Percentiles rank a stretch among this genome's conserved stretches.
These are phyloP conservation scores for Silene uniflora DNA, from an alignment of 148 eudicot genomes.

Conservation along the genomic window DNA sequence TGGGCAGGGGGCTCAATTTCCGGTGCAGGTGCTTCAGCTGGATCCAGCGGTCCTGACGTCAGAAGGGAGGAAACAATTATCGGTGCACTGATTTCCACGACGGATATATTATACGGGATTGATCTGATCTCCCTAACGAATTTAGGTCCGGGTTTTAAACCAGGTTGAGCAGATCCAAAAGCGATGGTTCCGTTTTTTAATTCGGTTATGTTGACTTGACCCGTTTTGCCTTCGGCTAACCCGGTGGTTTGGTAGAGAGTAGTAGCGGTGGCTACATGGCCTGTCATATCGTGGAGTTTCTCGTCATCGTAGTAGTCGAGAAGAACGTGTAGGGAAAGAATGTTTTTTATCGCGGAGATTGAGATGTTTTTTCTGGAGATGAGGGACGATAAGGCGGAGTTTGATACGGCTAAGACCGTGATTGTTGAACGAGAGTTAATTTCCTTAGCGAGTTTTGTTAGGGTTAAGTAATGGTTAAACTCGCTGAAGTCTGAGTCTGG, in stretches of 20 bases:
- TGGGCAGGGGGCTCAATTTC: slow-evolving; percentile 35
- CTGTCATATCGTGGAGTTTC: slow-evolving; percentile 46
- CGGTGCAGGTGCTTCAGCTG: slow-evolving; percentile 31
- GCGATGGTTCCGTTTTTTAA: slow-evolving; percentile 44
- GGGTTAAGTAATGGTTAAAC: slow-evolving; percentile 49
- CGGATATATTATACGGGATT: slow-evolving; percentile 49
- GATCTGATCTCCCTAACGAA: slow-evolving; percentile 41
- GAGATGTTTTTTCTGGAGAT: slow-evolving; percentile 35
- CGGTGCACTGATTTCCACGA: slow-evolving; percentile 42
- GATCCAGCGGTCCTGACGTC: slow-evolving; percentile 27
- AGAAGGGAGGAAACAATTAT: slow-evolving; percentile 35
- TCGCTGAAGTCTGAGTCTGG: slow-evolving; percentile 36
- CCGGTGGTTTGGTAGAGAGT: slow-evolving; percentile 73
- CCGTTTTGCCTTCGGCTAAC: slow-evolving; percentile 26
- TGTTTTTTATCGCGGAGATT: slow-evolving; percentile 43
- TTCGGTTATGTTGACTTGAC: slow-evolving; percentile 58
- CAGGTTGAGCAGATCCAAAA: slow-evolving; percentile 44
- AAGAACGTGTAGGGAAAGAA: slow-evolving; percentile 48
- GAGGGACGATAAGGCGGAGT: slow-evolving; percentile 45
- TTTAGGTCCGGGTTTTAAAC: slow-evolving; percentile 36
- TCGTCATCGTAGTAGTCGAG: slow-evolving; percentile 54
- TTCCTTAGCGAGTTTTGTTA: slow-evolving; percentile 65
- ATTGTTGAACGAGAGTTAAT: slow-evolving; percentile 61
- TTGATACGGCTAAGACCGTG: slow-evolving; percentile 61
- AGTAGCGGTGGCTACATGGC: slow-evolving; percentile 42